A percentile compares a stretch with the other conserved stretches of the same genome.
Evolutionary conservation across 2,329 filamentous ascomycete genomes (phyloP).

Genomic region (Botryotinia narcissicola): DNA sequence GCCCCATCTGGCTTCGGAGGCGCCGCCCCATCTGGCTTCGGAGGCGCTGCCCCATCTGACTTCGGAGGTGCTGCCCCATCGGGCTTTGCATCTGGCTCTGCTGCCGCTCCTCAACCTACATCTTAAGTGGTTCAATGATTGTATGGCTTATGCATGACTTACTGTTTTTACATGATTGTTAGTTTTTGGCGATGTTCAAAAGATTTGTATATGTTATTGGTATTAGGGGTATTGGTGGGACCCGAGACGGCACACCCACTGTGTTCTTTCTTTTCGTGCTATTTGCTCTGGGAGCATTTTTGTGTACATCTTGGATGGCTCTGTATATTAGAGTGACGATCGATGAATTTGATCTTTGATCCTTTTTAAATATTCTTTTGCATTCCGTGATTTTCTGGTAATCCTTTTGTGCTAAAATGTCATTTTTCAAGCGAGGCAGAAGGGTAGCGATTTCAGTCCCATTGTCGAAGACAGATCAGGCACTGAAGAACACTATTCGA

Average conservation of each 20-base stretch:
- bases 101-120: neutral
- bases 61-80: neutral
- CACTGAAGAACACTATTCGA: neutral
- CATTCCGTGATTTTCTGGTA: neutral
- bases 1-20: neutral
- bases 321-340: neutral
- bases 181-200: neutral
- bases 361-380: neutral
- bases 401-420: neutral
- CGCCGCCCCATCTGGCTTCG: neutral
- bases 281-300: slow-evolving; percentile 8
- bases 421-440: neutral
- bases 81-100: neutral
- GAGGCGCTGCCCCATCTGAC: neutral
- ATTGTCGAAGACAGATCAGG: neutral
- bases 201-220: neutral
- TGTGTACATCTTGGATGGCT: slow-evolving; percentile 6
- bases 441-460: neutral
- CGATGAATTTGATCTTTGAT: neutral
- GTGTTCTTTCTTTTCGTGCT: slow-evolving; percentile 13
- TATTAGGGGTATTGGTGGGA: neutral
- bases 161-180: neutral
- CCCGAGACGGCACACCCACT: slow-evolving; percentile 3
- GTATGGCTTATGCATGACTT: neutral
- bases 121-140: neutral